Conservation (phyloP, 2,329 filamentous ascomycete species). For the Periconia digitata region DNA sequence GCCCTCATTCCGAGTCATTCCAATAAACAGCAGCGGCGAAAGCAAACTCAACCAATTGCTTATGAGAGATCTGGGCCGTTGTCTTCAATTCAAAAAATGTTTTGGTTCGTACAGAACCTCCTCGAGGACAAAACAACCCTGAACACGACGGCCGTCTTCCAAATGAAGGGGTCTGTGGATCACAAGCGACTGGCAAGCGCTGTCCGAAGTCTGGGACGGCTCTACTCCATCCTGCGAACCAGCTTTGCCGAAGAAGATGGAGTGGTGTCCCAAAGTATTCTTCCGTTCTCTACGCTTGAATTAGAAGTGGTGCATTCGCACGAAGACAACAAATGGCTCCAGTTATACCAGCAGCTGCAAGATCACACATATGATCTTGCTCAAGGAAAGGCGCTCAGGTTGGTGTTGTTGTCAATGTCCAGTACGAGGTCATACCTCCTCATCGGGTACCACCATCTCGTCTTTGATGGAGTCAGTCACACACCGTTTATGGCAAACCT, state of each 20-base stretch:
- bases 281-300: no score
- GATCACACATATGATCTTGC: not conserved
- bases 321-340: no score
- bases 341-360: not conserved
- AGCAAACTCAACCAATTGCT: no score
- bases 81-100: slow-evolving; percentile 46
- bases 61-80: slow-evolving; percentile 21
- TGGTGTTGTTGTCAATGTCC: not conserved
- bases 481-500: not conserved
- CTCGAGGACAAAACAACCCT: slow-evolving; percentile 44
- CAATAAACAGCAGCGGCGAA: no score
- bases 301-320: no score
- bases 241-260: no score
- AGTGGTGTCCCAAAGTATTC: no score
- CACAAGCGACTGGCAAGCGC: no score
- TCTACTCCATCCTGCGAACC: no score
- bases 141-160: slow-evolving; percentile 42
- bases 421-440: not conserved
- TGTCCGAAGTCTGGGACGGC: no score
- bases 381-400: not conserved
- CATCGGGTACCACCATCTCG: not conserved
- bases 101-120: slow-evolving; percentile 44
- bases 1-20: no score
- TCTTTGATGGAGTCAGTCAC: not conserved
- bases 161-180: slow-evolving; percentile 38